Conservation (phyloP, 2,329 filamentous ascomycete species). For the Ophiobolus disseminans region DNA sequence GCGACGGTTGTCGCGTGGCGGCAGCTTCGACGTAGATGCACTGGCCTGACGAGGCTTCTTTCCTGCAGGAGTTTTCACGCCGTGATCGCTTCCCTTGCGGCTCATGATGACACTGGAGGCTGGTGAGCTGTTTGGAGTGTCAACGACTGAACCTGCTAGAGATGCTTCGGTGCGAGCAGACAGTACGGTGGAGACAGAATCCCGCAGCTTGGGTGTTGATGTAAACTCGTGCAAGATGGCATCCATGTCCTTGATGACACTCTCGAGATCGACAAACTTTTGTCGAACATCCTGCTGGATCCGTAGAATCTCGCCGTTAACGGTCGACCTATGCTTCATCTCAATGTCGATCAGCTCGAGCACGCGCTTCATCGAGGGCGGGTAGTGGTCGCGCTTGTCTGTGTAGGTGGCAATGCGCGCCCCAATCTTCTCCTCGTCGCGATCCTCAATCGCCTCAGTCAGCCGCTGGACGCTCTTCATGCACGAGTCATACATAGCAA, state of each 20-base stretch:
- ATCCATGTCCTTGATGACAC: constrained; percentile 80
- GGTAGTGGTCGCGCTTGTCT: constrained; percentile 92
- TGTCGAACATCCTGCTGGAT: constrained; percentile 83
- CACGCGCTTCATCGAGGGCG: constrained; percentile 89
- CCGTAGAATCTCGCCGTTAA: constrained; percentile 92
- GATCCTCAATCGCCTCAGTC: constrained; percentile 77
- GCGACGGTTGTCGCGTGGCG: constrained; percentile 52
- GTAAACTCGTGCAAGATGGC: constrained; percentile 71
- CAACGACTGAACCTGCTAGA: constrained; percentile 70
- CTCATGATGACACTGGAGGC: constrained; percentile 69
- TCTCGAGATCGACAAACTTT: constrained; percentile 78
- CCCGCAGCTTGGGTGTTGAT: constrained; percentile 78
- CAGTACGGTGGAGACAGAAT: constrained; percentile 91
- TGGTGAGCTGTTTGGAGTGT: constrained; percentile 67
- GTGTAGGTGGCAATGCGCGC: constrained; percentile 89
- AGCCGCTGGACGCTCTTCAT: constrained; percentile 85
- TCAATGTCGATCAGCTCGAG: constrained; percentile 93
- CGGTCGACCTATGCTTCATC: constrained; percentile 92
- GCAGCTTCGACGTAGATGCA: constrained; percentile 51
- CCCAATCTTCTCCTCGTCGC: constrained; percentile 67
- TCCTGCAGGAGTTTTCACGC: constrained; percentile 53
- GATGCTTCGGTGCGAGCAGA: constrained; percentile 75
- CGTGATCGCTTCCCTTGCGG: constrained; percentile 58
- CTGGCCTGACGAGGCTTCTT: constrained; percentile 58
- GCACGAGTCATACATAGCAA: constrained; percentile 97